Base-by-base conservation (phyloP, 1,284 basidiomycete species). In the Heterobasidion annosum region DNA sequence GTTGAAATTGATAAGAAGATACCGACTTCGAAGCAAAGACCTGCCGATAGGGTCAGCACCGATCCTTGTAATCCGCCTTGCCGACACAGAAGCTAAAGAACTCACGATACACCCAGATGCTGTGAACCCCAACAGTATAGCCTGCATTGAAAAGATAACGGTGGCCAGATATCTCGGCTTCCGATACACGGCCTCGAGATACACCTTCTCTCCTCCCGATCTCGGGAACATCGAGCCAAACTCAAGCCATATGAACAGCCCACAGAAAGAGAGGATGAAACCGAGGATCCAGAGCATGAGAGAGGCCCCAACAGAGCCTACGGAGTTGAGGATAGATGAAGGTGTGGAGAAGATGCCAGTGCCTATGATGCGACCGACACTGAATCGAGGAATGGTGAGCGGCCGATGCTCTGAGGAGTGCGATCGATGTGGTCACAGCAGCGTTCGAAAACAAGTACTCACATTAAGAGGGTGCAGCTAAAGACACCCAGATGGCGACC, bases 301-400 rank as follows among this genome's bases (percentile, higher is more conserved):
- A 0, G 76, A 78, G 1, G 78, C 76, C 6, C 79, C 80, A 12
- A 80, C 68, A 1, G 76, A 79, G 15, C 73, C 74, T 0, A 78
- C 75, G 0, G 74, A 72, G 0, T 59, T 64, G 34, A 81, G 61
- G 59, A 84, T 83, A 0, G 77, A 79, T 0, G 79, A 79, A 0
- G 81, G 79, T 0, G 82, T 83, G 1, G 81, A 81, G 65, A 84
- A 84, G 55, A 83, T 81, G 7, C 81, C 82, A 0, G 82, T 82
- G 0, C 82, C 82, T 50, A 82, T 79, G 51, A 82, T 76, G 32
- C 69, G 67, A 1, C 79, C 79, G 34, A 81, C 72, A 35, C 75
- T 76, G 59, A 13, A 15, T 52, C 19, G 19, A 5, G 34, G 25
- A 12, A 35, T 32, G 18, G 43, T 32, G 57, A 51, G 48, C 45